These are phyloP conservation scores for Suzukiozyma palmioleophila DNA, from an alignment of 1,139 yeast species.

Conservation along the genomic window DNA sequence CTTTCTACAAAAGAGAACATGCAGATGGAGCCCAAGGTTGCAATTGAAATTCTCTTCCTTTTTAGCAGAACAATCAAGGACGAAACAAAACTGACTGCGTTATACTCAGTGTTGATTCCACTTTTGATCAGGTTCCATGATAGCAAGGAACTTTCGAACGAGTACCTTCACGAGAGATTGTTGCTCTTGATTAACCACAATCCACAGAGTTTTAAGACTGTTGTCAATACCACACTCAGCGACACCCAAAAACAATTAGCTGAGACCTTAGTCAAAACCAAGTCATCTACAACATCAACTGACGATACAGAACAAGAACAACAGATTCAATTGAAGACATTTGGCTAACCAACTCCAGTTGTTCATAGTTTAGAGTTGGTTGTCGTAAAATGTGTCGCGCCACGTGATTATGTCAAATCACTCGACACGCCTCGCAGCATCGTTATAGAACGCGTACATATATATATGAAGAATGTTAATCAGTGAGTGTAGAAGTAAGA, in stretches of 20 bases:
- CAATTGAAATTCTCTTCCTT: conserved; percentile 52
- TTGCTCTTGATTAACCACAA: conserved; percentile 47
- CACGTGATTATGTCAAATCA: background rate
- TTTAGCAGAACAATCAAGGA: conserved; percentile 35
- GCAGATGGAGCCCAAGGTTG: conserved; percentile 32
- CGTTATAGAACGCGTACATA: conserved; percentile 1
- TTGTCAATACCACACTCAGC: conserved; percentile 35
- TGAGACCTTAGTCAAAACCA: conserved; percentile 36
- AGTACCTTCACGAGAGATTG: conserved; percentile 49
- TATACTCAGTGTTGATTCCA: conserved; percentile 47
- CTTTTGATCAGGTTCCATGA: conserved; percentile 41
- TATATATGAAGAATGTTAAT: background rate
- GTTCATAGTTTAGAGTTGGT: too few species aligned
- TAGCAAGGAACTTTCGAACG: conserved; percentile 18
- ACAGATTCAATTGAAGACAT: conserved; percentile 33
- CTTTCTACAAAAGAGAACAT: conserved; percentile 14
- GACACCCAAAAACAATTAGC: conserved; percentile 34
- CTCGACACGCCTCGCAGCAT: conserved; percentile 5
- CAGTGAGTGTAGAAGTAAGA: background rate
- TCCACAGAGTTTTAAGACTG: conserved; percentile 51
- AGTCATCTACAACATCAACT: conserved; percentile 6
- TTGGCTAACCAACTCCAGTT: conserved; percentile 15
- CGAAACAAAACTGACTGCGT: conserved; percentile 22
- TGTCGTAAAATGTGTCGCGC: conserved; percentile 1
- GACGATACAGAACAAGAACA: conserved; percentile 15